Conservation (phyloP, 1,139 yeast genomes). For the Saccharomycopsis crataegensis region DNA sequence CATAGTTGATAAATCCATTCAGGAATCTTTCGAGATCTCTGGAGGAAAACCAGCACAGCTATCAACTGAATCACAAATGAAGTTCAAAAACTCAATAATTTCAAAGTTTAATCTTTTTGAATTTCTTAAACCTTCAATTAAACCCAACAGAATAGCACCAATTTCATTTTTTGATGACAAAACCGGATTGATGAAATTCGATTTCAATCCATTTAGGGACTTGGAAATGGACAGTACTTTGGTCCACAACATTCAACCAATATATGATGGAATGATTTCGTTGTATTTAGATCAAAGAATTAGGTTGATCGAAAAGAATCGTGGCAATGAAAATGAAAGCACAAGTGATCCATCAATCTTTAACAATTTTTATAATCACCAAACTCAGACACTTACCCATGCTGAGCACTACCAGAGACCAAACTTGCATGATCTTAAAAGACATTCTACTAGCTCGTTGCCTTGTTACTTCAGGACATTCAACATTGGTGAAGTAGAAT, state of each 20-base stretch:
- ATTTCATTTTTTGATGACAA: background rate
- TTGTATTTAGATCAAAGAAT: background rate
- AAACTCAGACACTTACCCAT: too few species aligned
- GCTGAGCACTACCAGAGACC: too few species aligned
- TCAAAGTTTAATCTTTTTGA: background rate
- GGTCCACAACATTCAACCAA: background rate
- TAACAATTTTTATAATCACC: too few species aligned
- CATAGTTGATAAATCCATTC: background rate
- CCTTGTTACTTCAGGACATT: too few species aligned
- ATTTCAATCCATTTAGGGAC: constrained; percentile 10
- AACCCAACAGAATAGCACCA: background rate
- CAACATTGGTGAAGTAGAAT: too few species aligned
- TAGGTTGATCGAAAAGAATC: background rate
- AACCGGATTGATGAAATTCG: constrained; percentile 11
- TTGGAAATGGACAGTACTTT: background rate
- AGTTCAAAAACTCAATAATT: background rate
- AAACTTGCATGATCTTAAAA: too few species aligned
- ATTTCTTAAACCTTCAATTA: background rate
- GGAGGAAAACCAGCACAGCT: too few species aligned
- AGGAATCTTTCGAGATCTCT: background rate
- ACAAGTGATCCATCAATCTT: too few species aligned
- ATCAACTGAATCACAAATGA: too few species aligned
- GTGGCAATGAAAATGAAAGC: too few species aligned
- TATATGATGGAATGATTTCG: background rate
- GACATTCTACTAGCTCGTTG: too few species aligned